Percentiles rank a stretch among this genome's conserved stretches.
phyloP scores from a whole-genome alignment of 352 stramenopile species.

The Phytophthora fragariae region DNA sequence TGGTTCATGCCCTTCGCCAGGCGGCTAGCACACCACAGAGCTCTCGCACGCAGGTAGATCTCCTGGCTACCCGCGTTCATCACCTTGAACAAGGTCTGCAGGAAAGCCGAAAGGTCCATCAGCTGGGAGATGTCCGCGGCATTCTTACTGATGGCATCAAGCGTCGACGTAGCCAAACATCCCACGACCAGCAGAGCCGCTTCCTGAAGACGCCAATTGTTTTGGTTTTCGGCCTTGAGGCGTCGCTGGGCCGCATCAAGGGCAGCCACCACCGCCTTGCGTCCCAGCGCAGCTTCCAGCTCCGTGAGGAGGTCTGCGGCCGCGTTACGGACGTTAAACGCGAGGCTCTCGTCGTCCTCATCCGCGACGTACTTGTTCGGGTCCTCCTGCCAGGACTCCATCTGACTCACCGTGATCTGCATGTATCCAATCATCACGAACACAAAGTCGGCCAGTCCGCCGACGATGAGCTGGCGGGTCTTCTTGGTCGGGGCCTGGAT shows the following conservation, averaged over 20 bases:
- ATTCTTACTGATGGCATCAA: slow-evolving; percentile 67
- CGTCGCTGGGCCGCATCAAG: slow-evolving; percentile 71
- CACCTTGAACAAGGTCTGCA: slow-evolving; percentile 80
- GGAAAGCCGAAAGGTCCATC: slow-evolving; percentile 68
- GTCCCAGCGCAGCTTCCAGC: slow-evolving; percentile 70
- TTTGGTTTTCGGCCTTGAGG: slow-evolving; percentile 52
- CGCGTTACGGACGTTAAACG: slow-evolving; percentile 82
- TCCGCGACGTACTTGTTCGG: slow-evolving; percentile 88
- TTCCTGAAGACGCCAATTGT: slow-evolving; percentile 81
- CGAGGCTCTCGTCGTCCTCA: slow-evolving; percentile 85
- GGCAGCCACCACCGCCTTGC: slow-evolving; percentile 61
- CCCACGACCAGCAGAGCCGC: slow-evolving; percentile 77
- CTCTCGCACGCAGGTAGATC: slow-evolving; percentile 80
- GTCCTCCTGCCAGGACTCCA: slow-evolving; percentile 79
- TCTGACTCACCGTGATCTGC: slow-evolving; percentile 82
- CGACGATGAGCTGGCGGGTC: slow-evolving; percentile 66
- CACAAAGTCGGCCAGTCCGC: slow-evolving; percentile 70
- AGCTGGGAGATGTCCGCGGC: slow-evolving; percentile 51
- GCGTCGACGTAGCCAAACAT: slow-evolving; percentile 62
- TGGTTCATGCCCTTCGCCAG: slow-evolving; percentile 73
- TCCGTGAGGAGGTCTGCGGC: slow-evolving; percentile 70
- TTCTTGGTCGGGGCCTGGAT: slow-evolving; percentile 85
- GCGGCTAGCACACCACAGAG: slow-evolving; percentile 84
- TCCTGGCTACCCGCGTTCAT: slow-evolving; percentile 74
- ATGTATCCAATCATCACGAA: slow-evolving; percentile 87